phyloP scores from a whole-genome alignment of 495 filamentous ascomycete species.

The Talaromyces stipitatus region DNA sequence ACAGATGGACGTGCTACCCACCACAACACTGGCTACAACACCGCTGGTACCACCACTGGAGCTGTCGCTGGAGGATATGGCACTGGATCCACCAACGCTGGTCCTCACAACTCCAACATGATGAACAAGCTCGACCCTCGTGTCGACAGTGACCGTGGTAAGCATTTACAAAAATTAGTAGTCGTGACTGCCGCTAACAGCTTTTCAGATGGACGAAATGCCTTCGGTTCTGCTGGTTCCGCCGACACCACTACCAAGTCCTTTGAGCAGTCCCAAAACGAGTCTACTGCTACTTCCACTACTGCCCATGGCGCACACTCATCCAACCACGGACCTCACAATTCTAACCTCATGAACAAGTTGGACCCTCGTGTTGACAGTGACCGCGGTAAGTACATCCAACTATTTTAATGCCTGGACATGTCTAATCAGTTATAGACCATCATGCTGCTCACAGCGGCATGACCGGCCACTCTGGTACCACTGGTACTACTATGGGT shows the following conservation, averaged over 20 bases:
- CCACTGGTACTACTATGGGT: background rate
- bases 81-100: slow-evolving; percentile 12
- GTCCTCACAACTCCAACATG: slow-evolving; percentile 29
- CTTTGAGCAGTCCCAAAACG: slow-evolving; percentile 1
- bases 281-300: background rate
- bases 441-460: background rate
- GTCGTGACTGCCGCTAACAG: background rate
- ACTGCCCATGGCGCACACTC: background rate
- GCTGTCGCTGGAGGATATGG: background rate
- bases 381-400: background rate
- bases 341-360: slow-evolving; percentile 34
- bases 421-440: background rate
- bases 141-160: slow-evolving; percentile 35
- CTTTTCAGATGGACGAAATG: background rate
- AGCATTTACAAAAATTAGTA: background rate
- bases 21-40: background rate
- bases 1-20: background rate
- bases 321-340: slow-evolving; percentile 24
- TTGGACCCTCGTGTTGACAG: slow-evolving; percentile 42
- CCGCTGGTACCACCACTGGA: background rate
- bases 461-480: background rate
- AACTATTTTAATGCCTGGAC: no score
- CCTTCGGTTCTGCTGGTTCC: background rate
- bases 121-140: slow-evolving; percentile 43
- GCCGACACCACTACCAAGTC: background rate